Conservation (phyloP, 2,329 filamentous ascomycete species). For the Xylaria sp. region DNA sequence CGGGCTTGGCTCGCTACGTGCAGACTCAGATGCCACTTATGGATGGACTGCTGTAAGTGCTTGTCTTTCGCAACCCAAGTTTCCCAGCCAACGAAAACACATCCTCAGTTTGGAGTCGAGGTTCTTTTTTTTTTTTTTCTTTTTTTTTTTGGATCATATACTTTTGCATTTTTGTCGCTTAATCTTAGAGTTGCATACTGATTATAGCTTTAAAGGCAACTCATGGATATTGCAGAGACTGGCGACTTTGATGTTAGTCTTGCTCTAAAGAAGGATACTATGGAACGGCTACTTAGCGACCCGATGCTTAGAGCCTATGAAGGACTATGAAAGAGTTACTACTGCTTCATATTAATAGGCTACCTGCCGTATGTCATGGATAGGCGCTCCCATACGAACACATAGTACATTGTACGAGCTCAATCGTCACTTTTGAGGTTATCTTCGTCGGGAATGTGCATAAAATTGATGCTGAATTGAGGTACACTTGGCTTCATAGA, state of each 20-base stretch:
- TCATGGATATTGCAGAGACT: slow-evolving; percentile 31
- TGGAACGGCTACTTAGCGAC: slow-evolving; percentile 43
- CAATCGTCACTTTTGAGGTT: not conserved
- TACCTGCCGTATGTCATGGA: not conserved
- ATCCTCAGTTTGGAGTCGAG: not conserved
- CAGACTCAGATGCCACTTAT: slow-evolving; percentile 54
- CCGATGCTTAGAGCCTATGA: slow-evolving; percentile 37
- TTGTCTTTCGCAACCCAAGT: not conserved
- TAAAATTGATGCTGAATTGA: not conserved
- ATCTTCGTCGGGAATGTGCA: not conserved
- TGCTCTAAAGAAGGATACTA: slow-evolving; percentile 28
- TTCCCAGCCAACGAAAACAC: not conserved
- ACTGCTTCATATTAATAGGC: not conserved
- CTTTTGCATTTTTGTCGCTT: not conserved
- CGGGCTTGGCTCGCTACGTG: slow-evolving; percentile 47
- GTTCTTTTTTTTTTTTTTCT: not conserved
- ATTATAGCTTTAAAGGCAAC: slow-evolving; percentile 16
- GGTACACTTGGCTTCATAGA: not conserved
- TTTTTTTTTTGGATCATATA: not conserved
- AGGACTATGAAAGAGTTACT: not conserved
- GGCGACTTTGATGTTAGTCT: slow-evolving; percentile 35
- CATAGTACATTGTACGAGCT: not conserved
- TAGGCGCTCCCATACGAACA: not conserved
- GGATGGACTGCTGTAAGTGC: slow-evolving; percentile 55
- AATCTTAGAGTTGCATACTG: not conserved